Percentiles rank a stretch among this genome's conserved stretches.
These are phyloP conservation scores for Crithidia mellificae DNA, from an alignment of 208 protist species.

Conservation along the genomic window DNA sequence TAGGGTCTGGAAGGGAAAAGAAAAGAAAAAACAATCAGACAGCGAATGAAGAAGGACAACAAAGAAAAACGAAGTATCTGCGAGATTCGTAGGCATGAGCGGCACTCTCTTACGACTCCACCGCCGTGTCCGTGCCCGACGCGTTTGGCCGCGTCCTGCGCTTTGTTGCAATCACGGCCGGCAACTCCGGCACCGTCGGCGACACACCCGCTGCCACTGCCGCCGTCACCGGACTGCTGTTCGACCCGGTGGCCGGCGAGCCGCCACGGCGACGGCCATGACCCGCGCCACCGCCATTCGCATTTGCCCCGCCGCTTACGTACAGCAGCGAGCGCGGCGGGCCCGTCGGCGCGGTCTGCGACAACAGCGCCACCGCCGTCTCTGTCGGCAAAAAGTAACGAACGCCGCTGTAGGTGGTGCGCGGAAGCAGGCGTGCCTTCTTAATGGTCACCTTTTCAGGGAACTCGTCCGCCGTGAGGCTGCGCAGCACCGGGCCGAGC, in stretches of 20 bases:
- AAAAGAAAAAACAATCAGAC: neutral
- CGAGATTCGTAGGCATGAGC: no score
- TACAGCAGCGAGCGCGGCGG: slow-evolving; percentile 69
- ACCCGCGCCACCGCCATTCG: neutral
- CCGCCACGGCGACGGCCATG: neutral
- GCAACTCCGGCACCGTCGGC: neutral
- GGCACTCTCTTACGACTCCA: slow-evolving; percentile 9
- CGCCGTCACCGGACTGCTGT: neutral
- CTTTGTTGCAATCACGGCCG: slow-evolving; percentile 27
- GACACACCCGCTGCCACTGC: neutral
- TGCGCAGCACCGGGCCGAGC: slow-evolving; percentile 35
- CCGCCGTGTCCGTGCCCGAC: neutral
- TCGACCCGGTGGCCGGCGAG: neutral
- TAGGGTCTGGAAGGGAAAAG: no score
- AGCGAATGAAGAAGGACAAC: neutral
- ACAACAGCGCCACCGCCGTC: slow-evolving; percentile 49
- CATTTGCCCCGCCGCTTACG: neutral
- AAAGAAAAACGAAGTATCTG: slow-evolving; percentile 3
- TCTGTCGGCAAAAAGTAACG: slow-evolving; percentile 58
- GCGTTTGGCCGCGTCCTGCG: slow-evolving; percentile 11
- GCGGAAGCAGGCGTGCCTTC: slow-evolving; percentile 54
- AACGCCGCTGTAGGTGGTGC: slow-evolving; percentile 58
- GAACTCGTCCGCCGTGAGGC: slow-evolving; percentile 52
- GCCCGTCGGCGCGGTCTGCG: slow-evolving; percentile 59
- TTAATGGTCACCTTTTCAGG: slow-evolving; percentile 71